phyloP scores from a whole-genome alignment of 257 asterid species.

The Cruciata laevipes region DNA sequence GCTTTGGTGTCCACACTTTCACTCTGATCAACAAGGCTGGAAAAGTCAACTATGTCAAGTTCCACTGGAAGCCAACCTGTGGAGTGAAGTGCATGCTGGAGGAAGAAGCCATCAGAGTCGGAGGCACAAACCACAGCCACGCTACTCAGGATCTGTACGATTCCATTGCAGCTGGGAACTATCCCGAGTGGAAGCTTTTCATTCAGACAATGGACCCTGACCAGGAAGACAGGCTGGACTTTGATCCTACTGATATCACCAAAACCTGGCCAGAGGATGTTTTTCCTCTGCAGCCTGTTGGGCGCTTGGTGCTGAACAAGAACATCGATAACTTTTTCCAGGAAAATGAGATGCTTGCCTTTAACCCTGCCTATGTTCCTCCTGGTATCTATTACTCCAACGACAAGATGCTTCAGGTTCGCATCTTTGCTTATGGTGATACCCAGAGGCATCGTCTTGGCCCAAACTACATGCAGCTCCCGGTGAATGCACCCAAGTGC shows the following conservation, averaged over 20 bases:
- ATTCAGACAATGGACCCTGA: conserved; percentile 85
- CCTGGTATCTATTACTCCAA: conserved; percentile 47
- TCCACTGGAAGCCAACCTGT: conserved; percentile 98
- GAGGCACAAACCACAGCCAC: conserved; percentile 92
- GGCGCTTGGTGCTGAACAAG: conserved; percentile 85
- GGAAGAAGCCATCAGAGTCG: conserved; percentile 72
- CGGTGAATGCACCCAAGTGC: conserved; percentile 47
- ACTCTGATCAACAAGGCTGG: conserved; percentile 85
- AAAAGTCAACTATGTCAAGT: conserved; percentile 76
- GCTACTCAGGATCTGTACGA: conserved; percentile 94
- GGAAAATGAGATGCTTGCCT: conserved; percentile 50
- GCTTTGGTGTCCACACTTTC: conserved; percentile 85
- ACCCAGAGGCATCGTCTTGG: conserved; percentile 52
- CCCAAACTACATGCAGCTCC: conserved; percentile 50
- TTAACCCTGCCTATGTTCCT: conserved; percentile 42
- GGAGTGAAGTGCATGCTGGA: conserved; percentile 82
- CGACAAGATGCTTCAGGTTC: conserved; percentile 44
- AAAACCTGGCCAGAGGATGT: conserved; percentile 96
- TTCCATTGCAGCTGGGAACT: conserved; percentile 80
- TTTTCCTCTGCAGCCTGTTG: conserved; percentile 93
- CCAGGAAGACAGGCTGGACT: conserved; percentile 77
- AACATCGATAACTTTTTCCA: conserved; percentile 76
- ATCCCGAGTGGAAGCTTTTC: conserved; percentile 96
- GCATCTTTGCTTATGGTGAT: conserved; percentile 39
- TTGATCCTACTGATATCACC: conserved; percentile 94